Evolutionary conservation across 805 yeast genomes (phyloP).

Genomic region (Priceomyces fermenticarens): DNA sequence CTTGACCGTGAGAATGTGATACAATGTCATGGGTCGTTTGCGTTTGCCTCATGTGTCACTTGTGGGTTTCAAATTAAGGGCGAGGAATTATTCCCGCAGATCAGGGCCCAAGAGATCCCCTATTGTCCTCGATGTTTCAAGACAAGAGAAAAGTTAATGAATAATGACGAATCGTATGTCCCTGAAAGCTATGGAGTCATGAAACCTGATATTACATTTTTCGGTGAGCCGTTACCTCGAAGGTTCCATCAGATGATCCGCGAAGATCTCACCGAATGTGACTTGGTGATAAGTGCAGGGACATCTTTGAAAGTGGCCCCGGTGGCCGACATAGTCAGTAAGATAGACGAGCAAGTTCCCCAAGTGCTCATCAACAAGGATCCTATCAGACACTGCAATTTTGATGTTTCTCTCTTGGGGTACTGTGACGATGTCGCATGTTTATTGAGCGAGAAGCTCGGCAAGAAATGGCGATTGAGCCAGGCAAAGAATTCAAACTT

Average conservation of each 20-base stretch:
- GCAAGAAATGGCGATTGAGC: slow-evolving; percentile 29
- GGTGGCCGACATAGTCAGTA: slow-evolving; percentile 38
- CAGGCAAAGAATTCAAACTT: slow-evolving; percentile 17
- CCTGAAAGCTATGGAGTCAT: slow-evolving; percentile 45
- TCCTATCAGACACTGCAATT: slow-evolving; percentile 31
- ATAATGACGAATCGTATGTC: slow-evolving; percentile 23
- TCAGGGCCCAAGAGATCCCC: slow-evolving; percentile 50
- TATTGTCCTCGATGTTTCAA: slow-evolving; percentile 47
- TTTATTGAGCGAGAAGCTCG: slow-evolving; percentile 28
- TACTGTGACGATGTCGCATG: slow-evolving; percentile 40
- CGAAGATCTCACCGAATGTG: slow-evolving; percentile 66
- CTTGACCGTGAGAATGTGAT: slow-evolving; percentile 55
- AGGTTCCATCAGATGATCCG: slow-evolving; percentile 29
- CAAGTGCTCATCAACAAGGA: slow-evolving; percentile 39
- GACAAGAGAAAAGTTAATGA: slow-evolving; percentile 16
- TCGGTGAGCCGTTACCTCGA: slow-evolving; percentile 66
- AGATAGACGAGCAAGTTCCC: slow-evolving; percentile 31
- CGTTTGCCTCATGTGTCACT: slow-evolving; percentile 70
- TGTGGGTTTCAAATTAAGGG: slow-evolving; percentile 60
- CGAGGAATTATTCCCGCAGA: slow-evolving; percentile 40
- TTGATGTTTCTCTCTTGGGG: slow-evolving; percentile 39
- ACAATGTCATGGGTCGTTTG: slow-evolving; percentile 83
- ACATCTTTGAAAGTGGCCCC: slow-evolving; percentile 73
- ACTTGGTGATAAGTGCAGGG: slow-evolving; percentile 77
- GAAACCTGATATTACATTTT: slow-evolving; percentile 89